Evolutionary conservation across 495 filamentous ascomycete species (phyloP).

Genomic region (Xylaria cubensis): DNA sequence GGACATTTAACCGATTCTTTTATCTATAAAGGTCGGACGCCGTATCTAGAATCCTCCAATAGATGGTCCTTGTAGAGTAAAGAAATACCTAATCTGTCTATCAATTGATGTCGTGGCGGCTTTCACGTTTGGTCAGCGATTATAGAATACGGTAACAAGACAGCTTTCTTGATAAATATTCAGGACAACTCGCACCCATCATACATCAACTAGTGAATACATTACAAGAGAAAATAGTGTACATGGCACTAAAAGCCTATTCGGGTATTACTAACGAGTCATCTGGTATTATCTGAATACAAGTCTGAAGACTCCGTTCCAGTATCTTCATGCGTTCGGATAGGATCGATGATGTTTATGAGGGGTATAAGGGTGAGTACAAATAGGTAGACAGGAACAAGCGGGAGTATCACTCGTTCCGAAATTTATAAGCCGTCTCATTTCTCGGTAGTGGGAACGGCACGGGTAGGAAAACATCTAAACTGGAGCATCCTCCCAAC

Average conservation of each 20-base stretch:
- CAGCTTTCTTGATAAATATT: not conserved
- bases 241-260: not conserved
- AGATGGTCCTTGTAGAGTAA: not conserved
- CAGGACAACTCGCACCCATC: not conserved
- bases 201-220: constrained; percentile 2
- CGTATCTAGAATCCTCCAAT: not conserved
- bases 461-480: not conserved
- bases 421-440: not conserved
- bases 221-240: not conserved
- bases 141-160: not conserved
- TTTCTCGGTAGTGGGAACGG: not conserved
- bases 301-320: not conserved
- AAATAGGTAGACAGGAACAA: not conserved
- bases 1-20: not conserved
- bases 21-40: not conserved
- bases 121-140: not conserved
- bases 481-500: not conserved
- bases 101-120: not conserved
- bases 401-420: not conserved
- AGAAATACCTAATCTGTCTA: not conserved
- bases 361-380: constrained; percentile 12
- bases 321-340: not conserved
- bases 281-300: constrained; percentile 6
- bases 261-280: constrained; percentile 19
- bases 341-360: not conserved